phyloP scores from a whole-genome alignment of 768 basidiomycete genomes.

The Phanerochaete sordida region DNA sequence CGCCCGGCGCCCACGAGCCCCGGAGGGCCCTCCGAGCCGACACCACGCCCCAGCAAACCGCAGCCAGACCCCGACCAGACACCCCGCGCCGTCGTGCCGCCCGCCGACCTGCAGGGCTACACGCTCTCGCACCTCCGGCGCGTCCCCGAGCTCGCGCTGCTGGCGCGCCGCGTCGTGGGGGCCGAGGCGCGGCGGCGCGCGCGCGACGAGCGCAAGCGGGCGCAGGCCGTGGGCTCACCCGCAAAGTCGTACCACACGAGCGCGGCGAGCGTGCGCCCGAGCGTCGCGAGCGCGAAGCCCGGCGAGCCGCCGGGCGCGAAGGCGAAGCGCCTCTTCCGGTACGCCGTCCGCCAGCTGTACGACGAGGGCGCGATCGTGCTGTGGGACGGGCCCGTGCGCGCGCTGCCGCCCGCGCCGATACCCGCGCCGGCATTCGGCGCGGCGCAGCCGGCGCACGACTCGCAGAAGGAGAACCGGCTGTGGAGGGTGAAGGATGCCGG shows the following conservation, averaged over 20 bases:
- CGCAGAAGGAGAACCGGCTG: conserved; percentile 27
- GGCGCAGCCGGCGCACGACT: not conserved
- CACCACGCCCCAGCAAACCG: conserved; percentile 8
- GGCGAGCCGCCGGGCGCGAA: conserved; percentile 29
- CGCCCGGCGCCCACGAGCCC: not conserved
- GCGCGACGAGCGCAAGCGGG: conserved; percentile 44
- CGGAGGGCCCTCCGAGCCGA: not conserved
- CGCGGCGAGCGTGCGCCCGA: not conserved
- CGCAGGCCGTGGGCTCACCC: conserved; percentile 4
- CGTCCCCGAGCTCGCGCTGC: conserved; percentile 64
- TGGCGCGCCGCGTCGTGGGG: conserved; percentile 63
- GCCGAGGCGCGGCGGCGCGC: conserved; percentile 55
- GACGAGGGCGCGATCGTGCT: conserved; percentile 72
- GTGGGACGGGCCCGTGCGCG: conserved; percentile 61
- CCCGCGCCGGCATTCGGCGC: conserved; percentile 6
- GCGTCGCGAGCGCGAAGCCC: conserved; percentile 13
- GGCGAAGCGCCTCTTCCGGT: conserved; percentile 66
- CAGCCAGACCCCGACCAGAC: conserved; percentile 9
- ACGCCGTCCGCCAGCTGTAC: conserved; percentile 59
- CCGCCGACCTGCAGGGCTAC: conserved; percentile 41
- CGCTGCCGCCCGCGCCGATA: conserved; percentile 22
- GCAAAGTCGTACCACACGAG: conserved; percentile 1
- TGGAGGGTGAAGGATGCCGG: conserved; percentile 45
- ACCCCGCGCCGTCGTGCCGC: not conserved
- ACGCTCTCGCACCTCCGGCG: conserved; percentile 74